These are phyloP conservation scores for Angophora floribunda DNA, from an alignment of 345 rosid genomes.

Conservation along the genomic window DNA sequence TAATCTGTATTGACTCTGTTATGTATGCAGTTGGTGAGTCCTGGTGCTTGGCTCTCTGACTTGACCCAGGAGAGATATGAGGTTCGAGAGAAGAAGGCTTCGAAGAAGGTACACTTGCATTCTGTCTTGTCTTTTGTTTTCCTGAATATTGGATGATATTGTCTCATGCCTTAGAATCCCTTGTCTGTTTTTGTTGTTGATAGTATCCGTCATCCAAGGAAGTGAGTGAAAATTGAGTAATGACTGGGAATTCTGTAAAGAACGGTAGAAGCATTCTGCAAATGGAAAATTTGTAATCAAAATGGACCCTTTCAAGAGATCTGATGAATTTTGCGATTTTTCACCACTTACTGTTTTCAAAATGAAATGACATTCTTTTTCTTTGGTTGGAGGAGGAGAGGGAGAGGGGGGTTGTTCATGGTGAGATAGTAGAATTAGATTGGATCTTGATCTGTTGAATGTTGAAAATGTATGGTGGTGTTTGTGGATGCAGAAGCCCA, in stretches of 20 bases:
- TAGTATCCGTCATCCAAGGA: not conserved
- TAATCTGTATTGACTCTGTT: not conserved
- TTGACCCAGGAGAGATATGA: constrained; percentile 78
- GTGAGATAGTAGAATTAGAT: not conserved
- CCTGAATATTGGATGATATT: not conserved
- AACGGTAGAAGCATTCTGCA: not conserved
- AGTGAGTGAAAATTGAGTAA: not conserved
- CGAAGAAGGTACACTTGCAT: constrained; percentile 56
- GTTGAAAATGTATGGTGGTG: not conserved
- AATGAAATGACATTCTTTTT: not conserved
- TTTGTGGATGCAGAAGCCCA: constrained; percentile 6
- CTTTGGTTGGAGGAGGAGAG: not conserved
- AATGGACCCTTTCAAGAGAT: not conserved
- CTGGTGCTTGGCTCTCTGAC: constrained; percentile 89
- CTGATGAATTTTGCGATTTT: not conserved
- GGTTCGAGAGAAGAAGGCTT: constrained; percentile 88
- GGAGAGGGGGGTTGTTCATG: not conserved
- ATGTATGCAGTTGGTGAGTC: constrained; percentile 64
- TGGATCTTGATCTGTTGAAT: not conserved
- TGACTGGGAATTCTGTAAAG: not conserved
- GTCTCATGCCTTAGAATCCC: not conserved
- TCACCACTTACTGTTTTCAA: not conserved
- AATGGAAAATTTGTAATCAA: not conserved
- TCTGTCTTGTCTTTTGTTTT: not conserved
- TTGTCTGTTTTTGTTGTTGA: not conserved